These are phyloP conservation scores for Pulveroboletus sp. DNA, from an alignment of 768 basidiomycete genomes.

Conservation along the genomic window DNA sequence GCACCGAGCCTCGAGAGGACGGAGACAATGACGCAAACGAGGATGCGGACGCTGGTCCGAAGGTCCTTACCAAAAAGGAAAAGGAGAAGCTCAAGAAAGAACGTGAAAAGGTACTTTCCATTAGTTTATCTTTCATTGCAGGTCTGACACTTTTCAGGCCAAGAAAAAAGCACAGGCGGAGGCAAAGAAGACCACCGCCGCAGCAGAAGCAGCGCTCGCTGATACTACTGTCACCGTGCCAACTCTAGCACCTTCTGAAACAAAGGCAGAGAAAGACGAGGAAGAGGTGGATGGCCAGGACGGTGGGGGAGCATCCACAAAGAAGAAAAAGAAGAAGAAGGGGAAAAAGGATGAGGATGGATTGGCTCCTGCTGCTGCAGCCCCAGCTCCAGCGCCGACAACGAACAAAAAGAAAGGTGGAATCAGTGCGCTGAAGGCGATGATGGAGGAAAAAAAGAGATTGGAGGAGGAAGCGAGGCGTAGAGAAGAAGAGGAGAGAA, in stretches of 20 bases:
- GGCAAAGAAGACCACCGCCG: slow-evolving; percentile 60
- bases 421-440: slow-evolving; percentile 79
- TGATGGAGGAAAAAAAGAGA: slow-evolving; percentile 91
- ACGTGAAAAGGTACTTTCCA: slow-evolving; percentile 73
- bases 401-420: slow-evolving; percentile 71
- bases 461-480: slow-evolving; percentile 80
- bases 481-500: slow-evolving; percentile 73
- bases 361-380: slow-evolving; percentile 40
- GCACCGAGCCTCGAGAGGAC: slow-evolving; percentile 32
- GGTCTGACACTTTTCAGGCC: slow-evolving; percentile 42
- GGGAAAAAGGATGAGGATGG: slow-evolving; percentile 74
- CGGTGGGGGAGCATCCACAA: slow-evolving; percentile 47
- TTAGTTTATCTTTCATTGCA: slow-evolving; percentile 4
- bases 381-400: slow-evolving; percentile 35
- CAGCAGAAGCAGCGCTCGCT: slow-evolving; percentile 31
- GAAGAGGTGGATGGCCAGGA: slow-evolving; percentile 66
- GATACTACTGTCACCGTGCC: slow-evolving; percentile 14
- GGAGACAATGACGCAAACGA: slow-evolving; percentile 46
- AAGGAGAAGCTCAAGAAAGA: slow-evolving; percentile 98
- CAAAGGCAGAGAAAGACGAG: slow-evolving; percentile 44
- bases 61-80: slow-evolving; percentile 89
- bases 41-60: slow-evolving; percentile 52
- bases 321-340: slow-evolving; percentile 86
- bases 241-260: slow-evolving; percentile 28
- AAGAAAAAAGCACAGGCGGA: slow-evolving; percentile 83